Percentiles rank a stretch among this genome's conserved stretches.
Conservation (phyloP, 768 basidiomycete genomes). For the Boletellus ananas region DNA sequence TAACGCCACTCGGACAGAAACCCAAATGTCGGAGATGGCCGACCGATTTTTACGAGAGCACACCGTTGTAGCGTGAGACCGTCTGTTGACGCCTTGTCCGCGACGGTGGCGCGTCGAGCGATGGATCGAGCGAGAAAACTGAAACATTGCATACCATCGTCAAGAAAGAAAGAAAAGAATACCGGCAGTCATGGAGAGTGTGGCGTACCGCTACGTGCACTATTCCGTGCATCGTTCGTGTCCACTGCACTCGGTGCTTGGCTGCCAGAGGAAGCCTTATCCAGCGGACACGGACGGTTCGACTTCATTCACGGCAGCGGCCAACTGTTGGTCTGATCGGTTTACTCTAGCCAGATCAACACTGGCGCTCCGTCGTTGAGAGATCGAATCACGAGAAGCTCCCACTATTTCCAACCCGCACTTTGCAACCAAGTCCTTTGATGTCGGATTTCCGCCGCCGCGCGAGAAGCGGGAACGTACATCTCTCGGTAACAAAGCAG, state of each 20-base stretch:
- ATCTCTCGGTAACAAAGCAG: conserved; percentile 14
- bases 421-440: conserved; percentile 16
- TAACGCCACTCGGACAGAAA: conserved; percentile 8
- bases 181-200: conserved; percentile 6
- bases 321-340: conserved; percentile 14
- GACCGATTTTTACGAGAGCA: conserved; percentile 11
- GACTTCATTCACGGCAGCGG: conserved; percentile 16
- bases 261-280: conserved; percentile 14
- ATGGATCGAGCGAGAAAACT: conserved; percentile 15
- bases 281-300: conserved; percentile 1
- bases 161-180: conserved; percentile 1
- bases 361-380: conserved; percentile 13
- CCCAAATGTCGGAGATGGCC: conserved; percentile 14
- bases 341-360: conserved; percentile 20
- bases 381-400: conserved; percentile 17
- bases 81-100: background rate
- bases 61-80: background rate
- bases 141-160: background rate
- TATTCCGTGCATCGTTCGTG: conserved; percentile 1
- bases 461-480: conserved; percentile 13
- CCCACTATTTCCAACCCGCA: conserved; percentile 17
- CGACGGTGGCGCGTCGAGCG: conserved; percentile 13
- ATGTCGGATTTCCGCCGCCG: conserved; percentile 15
- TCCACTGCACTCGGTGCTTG: background rate
- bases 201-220: conserved; percentile 12